A percentile compares a stretch with the other conserved stretches of the same genome.
These are phyloP conservation scores for Lathyrus aphaca DNA, from an alignment of 306 rosid genomes.

Conservation along the genomic window DNA sequence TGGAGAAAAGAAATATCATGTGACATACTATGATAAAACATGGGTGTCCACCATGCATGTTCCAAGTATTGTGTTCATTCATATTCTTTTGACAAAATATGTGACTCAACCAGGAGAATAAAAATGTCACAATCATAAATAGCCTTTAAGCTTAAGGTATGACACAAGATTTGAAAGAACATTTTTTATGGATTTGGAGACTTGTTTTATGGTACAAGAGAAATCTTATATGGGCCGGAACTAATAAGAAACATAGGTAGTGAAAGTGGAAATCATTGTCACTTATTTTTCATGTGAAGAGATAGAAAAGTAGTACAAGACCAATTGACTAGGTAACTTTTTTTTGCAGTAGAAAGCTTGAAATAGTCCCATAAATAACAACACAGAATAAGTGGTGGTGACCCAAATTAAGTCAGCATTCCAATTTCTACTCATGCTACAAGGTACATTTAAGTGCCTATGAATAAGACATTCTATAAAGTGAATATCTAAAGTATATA, in stretches of 20 bases:
- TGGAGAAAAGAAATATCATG: slow-evolving; percentile 1
- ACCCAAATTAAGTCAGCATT: slow-evolving; percentile 23
- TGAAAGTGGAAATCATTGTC: slow-evolving; percentile 39
- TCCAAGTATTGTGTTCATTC: slow-evolving; percentile 28
- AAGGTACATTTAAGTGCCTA: slow-evolving; percentile 20
- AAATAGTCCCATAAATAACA: slow-evolving; percentile 15
- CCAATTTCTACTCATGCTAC: slow-evolving; percentile 9
- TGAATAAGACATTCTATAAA: neutral
- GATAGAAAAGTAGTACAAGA: slow-evolving; percentile 3
- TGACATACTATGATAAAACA: slow-evolving; percentile 15
- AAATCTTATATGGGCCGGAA: slow-evolving; percentile 14
- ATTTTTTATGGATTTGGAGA: slow-evolving; percentile 24
- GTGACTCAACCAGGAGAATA: slow-evolving; percentile 5
- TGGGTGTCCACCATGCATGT: slow-evolving; percentile 39
- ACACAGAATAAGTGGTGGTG: neutral
- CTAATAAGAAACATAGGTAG: slow-evolving; percentile 3
- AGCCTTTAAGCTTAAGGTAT: slow-evolving; percentile 3
- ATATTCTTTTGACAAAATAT: slow-evolving; percentile 38
- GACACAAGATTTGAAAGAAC: slow-evolving; percentile 21
- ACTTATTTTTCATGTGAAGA: slow-evolving; percentile 10
- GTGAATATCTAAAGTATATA: neutral
- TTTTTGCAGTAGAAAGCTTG: neutral
- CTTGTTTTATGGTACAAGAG: slow-evolving; percentile 1
- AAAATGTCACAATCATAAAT: slow-evolving; percentile 42
- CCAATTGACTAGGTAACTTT: neutral